Base-by-base conservation (phyloP, 192 early-diverging fungal genomes). In the Mortierella hygrophila region DNA sequence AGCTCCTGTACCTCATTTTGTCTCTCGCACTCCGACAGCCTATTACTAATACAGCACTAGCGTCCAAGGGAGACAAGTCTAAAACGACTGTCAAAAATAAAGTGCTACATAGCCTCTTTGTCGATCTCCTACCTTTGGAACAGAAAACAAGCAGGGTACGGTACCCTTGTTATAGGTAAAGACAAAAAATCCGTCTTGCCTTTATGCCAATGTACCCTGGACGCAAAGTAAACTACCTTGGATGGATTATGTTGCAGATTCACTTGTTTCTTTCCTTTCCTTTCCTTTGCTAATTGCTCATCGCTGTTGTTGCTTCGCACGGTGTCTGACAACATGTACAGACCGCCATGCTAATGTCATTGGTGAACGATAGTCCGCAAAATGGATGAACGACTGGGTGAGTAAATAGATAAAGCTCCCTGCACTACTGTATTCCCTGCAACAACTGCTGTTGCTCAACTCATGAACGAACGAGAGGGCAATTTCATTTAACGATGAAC, bases 21-120 rank as follows among this genome's bases (percentile, higher is more conserved):
- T 15, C 4, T 65, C 60, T 65, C 29, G 10, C 3, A 65, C 60
- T 65, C 60, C 60, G 60, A 65, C 11, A 13, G 60, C 3, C 60
- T 65, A 65, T 65, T 65, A 65, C 60, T 65, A 65, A 65, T 65
- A 29, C 10, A 65, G 60, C 11, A 26, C 60, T 60, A 60, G 55
- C n/a, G n/a, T 21, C 16, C 49, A 26, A 32, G 60, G 32, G 60
- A 32, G 13, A 65, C 29, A 26, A 65, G 26, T 15, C 29, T 4
- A 60, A 60, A 23, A n/a, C 57, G 6, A 26, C 55, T 60, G 29
- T 2, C 10, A 15, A 46, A 11, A 46, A 13, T 46, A 46, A 46
- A 46, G 44, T 13, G 60, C 29, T 65, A 65, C n/a, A 35, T 32
- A 65, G 26, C 26, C 60, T 15, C 29, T 2, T 32, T n/a, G 60